A percentile compares a stretch with the other conserved stretches of the same genome.
Conservation (phyloP, 2,329 filamentous ascomycete genomes). For the Cryphonectria naterciae region DNA sequence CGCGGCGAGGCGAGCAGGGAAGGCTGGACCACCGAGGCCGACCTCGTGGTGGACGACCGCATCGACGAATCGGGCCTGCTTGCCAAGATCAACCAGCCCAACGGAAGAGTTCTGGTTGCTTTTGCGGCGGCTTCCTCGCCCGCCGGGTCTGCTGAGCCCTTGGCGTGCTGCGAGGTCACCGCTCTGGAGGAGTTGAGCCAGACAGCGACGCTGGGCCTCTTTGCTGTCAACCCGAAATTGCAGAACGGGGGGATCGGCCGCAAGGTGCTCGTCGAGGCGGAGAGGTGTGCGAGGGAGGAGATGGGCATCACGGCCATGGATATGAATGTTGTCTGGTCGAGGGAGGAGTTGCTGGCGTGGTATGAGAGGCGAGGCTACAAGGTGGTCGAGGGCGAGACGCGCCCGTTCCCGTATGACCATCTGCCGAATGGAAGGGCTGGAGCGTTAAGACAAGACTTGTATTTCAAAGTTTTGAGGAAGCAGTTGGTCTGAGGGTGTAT, state of each 20-base stretch:
- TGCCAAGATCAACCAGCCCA: conserved; percentile 45
- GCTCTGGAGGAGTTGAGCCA: conserved; percentile 32
- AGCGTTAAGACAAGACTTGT: conserved; percentile 46
- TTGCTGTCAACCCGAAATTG: conserved; percentile 48
- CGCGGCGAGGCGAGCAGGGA: conserved; percentile 45
- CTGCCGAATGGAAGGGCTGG: conserved; percentile 41
- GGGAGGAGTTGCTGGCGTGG: conserved; percentile 51
- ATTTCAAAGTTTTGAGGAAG: conserved; percentile 49
- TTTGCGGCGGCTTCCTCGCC: conserved; percentile 16
- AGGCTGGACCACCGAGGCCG: conserved; percentile 54
- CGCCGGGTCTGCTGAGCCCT: conserved; percentile 32
- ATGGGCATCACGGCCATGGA: conserved; percentile 44
- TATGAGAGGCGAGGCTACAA: conserved; percentile 50
- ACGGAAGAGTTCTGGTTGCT: conserved; percentile 43
- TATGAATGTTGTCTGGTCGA: conserved; percentile 49
- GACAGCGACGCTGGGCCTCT: conserved; percentile 51
- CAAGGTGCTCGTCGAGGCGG: conserved; percentile 46
- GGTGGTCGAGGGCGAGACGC: conserved; percentile 42
- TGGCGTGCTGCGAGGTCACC: conserved; percentile 51
- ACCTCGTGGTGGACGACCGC: conserved; percentile 48
- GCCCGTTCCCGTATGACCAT: conserved; percentile 47
- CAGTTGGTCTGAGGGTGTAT: conserved; percentile 26
- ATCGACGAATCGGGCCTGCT: conserved; percentile 44
- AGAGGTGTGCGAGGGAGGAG: conserved; percentile 40
- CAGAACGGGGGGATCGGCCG: conserved; percentile 51